Conservation (phyloP, 192 early-diverging fungal genomes). For the Coemansia sp. region DNA sequence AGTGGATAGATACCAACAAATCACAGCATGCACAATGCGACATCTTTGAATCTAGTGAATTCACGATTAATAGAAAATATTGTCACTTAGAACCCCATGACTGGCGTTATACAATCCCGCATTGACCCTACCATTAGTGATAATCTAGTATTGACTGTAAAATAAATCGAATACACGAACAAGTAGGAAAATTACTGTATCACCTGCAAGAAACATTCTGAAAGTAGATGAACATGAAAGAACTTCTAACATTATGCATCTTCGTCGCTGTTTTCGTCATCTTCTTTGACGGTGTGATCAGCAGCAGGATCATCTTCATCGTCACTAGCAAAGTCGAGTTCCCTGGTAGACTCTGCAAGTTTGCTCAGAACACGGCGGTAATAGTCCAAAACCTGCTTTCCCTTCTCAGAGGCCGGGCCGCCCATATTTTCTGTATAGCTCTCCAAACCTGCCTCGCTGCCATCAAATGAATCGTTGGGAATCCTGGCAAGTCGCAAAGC, state of each 20-base stretch:
- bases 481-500: constrained; percentile 60
- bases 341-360: constrained; percentile 45
- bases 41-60: too few species aligned
- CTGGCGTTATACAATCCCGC: too few species aligned
- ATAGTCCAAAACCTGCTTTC: constrained; percentile 57
- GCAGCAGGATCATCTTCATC: constrained; percentile 28
- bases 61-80: too few species aligned
- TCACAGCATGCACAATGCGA: too few species aligned
- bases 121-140: neutral
- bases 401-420: constrained; percentile 50
- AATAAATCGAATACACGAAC: neutral
- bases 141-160: neutral
- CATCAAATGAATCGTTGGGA: constrained; percentile 23
- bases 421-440: constrained; percentile 53
- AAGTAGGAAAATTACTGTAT: neutral
- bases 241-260: constrained; percentile 1
- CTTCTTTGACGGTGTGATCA: neutral
- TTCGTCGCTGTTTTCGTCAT: constrained; percentile 4
- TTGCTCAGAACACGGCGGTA: constrained; percentile 58
- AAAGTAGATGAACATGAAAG: constrained; percentile 4
- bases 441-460: constrained; percentile 22
- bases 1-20: too few species aligned
- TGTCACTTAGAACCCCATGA: too few species aligned
- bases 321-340: constrained; percentile 47
- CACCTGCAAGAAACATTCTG: neutral